Base-by-base conservation (phyloP, 257 asterid species). In the Gentiana macrophylla region DNA sequence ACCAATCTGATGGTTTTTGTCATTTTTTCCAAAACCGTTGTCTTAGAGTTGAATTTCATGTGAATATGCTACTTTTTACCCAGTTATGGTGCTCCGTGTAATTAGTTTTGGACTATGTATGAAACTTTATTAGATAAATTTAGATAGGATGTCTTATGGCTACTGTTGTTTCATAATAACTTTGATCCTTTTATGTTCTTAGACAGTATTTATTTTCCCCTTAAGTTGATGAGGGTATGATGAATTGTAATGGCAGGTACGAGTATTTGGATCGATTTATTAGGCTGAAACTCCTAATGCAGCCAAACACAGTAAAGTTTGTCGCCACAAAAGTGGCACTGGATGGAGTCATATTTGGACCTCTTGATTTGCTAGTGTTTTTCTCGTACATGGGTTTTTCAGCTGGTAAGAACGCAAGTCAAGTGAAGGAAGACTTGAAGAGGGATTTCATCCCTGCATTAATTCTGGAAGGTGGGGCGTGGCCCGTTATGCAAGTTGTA, bases 321-420 rank as follows among this genome's bases (percentile, higher is more conserved):
- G 68, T 71, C 8, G 72, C 69, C 35, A 62, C 76, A 32, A 71
- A 71, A 66, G 76, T 71, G 8, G 76, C 72, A 1, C 37, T 62
- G 62, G 76, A 71, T 54, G 66, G 70, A 52, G 44, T 71, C 34
- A 43, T 71, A 3, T 71, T 71, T 37, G 72, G 76, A 32, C 72
- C 76, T 1, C 1, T 71, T 3, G 65, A 71, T 62, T 57, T 71
- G 62, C 66, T 71, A 15, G 59, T 62, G 33, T 71, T 65, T 43
- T 66, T 71, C 62, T 61, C 59, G 6, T 71, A 66, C 62, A 65
- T 71, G 76, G 76, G 72, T 32, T 71, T 71, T 57, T 52, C 76
- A 48, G 35, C 47, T 41, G 76, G 76, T 32, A 71, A 71, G 62
- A 71, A 68, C 50, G 59, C 63, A 9, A 52, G 51, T 10, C 76